phyloP scores from a whole-genome alignment of 495 filamentous ascomycete species.

The Chlorociboria aeruginascens region DNA sequence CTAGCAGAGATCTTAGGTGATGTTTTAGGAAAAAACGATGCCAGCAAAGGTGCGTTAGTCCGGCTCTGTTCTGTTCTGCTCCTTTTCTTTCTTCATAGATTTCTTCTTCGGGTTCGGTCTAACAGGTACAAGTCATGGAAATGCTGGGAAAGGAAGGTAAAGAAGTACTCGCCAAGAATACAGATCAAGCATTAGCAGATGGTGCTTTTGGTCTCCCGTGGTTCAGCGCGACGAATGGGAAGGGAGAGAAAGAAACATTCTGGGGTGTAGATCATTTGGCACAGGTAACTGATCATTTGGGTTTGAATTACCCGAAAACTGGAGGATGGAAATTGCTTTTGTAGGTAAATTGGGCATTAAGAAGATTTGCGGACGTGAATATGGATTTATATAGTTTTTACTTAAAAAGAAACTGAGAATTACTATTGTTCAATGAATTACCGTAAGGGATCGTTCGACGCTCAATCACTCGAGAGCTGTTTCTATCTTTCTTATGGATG shows the following conservation, averaged over 20 bases:
- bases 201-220: slow-evolving; percentile 67
- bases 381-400: too few species aligned
- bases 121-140: slow-evolving; percentile 19
- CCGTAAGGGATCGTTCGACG: too few species aligned
- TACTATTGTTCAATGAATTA: neutral
- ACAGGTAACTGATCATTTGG: slow-evolving; percentile 50
- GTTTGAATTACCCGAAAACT: slow-evolving; percentile 30
- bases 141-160: slow-evolving; percentile 40
- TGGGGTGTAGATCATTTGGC: slow-evolving; percentile 63
- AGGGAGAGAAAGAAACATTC: slow-evolving; percentile 49
- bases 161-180: slow-evolving; percentile 37
- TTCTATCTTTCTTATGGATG: too few species aligned
- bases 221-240: slow-evolving; percentile 49
- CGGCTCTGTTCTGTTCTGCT: neutral
- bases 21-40: slow-evolving; percentile 37
- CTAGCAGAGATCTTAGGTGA: slow-evolving; percentile 32
- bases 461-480: too few species aligned
- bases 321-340: slow-evolving; percentile 40
- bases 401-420: neutral
- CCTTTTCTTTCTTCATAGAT: neutral
- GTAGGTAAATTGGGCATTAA: too few species aligned
- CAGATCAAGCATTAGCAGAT: slow-evolving; percentile 41
- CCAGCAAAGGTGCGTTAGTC: slow-evolving; percentile 26
- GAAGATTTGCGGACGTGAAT: too few species aligned
- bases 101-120: neutral